A percentile compares a stretch with the other conserved stretches of the same genome.
These are phyloP conservation scores for Podospora appendiculata DNA, from an alignment of 495 filamentous ascomycete species.

Conservation along the genomic window DNA sequence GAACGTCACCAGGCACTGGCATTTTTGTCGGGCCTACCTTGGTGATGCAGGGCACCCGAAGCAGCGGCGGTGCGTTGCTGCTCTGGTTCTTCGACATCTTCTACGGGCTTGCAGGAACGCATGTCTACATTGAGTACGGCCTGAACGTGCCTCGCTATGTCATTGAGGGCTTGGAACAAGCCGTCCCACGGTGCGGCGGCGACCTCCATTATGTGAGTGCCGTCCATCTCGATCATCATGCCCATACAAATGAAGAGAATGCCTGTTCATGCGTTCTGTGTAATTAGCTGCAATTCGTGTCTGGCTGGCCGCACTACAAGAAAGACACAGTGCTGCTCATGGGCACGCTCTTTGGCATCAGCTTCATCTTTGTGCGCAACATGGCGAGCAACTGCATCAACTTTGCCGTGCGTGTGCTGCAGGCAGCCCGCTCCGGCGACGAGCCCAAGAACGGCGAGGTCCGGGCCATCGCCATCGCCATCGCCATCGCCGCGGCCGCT, in stretches of 20 bases:
- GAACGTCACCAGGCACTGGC: conserved; percentile 13
- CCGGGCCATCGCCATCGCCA: conserved; percentile 10
- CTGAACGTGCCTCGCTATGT: conserved; percentile 35
- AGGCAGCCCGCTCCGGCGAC: conserved; percentile 14
- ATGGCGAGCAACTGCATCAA: conserved; percentile 39
- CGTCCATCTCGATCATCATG: too few relatives aligned
- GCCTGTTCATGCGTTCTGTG: too few relatives aligned
- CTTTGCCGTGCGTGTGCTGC: conserved; percentile 31
- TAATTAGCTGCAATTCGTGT: conserved; percentile 38
- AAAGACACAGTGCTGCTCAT: conserved; percentile 19
- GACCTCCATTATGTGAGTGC: conserved; percentile 43
- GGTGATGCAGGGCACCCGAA: conserved; percentile 26
- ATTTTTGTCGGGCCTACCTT: conserved; percentile 28
- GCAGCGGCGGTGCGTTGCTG: conserved; percentile 28
- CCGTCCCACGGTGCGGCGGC: conserved; percentile 41
- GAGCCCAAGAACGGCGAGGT: conserved; percentile 15
- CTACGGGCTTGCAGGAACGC: conserved; percentile 26
- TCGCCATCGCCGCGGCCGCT: conserved; percentile 23
- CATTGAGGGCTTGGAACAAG: conserved; percentile 17
- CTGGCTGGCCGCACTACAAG: conserved; percentile 7
- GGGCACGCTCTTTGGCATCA: conserved; percentile 38
- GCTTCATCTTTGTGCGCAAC: conserved; percentile 44
- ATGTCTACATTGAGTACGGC: conserved; percentile 35
- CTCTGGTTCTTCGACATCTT: conserved; percentile 32
- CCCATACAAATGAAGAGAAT: too few relatives aligned